phyloP scores from a whole-genome alignment of 73 alveolate species.

The Paraurostyla sp. region DNA sequence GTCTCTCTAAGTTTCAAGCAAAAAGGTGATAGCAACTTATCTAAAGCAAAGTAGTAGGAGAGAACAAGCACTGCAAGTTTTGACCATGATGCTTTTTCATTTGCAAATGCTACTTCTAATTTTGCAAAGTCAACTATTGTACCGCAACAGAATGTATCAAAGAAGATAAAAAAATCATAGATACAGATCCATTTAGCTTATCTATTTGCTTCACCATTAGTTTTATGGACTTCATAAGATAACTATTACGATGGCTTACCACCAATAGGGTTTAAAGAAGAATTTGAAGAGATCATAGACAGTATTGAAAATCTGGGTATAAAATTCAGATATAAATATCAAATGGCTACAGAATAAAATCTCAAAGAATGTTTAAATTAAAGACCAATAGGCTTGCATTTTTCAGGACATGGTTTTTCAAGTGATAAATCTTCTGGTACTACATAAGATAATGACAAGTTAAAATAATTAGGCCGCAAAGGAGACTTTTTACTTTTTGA shows the following conservation, averaged over 20 bases:
- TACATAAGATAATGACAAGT: neutral
- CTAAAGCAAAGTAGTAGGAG: no score
- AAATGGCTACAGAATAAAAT: conserved; percentile 36
- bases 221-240: conserved; percentile 7
- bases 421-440: neutral
- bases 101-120: neutral
- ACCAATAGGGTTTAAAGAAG: conserved; percentile 53
- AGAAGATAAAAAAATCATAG: neutral
- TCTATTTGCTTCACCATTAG: conserved; percentile 46
- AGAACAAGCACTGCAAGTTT: no score
- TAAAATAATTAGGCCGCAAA: neutral
- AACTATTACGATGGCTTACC: conserved; percentile 10
- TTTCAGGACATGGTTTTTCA: conserved; percentile 53
- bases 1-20: no score
- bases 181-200: conserved; percentile 41
- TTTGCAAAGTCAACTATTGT: neutral
- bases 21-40: no score
- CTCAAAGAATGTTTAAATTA: neutral
- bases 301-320: neutral
- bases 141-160: neutral
- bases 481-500: conserved; percentile 51
- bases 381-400: conserved; percentile 49
- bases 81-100: no score
- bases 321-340: conserved; percentile 5
- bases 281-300: conserved; percentile 38